A percentile compares a stretch with the other conserved stretches of the same genome.
phyloP scores from a whole-genome alignment of 345 rosid species.

The Cochlearia excelsa region DNA sequence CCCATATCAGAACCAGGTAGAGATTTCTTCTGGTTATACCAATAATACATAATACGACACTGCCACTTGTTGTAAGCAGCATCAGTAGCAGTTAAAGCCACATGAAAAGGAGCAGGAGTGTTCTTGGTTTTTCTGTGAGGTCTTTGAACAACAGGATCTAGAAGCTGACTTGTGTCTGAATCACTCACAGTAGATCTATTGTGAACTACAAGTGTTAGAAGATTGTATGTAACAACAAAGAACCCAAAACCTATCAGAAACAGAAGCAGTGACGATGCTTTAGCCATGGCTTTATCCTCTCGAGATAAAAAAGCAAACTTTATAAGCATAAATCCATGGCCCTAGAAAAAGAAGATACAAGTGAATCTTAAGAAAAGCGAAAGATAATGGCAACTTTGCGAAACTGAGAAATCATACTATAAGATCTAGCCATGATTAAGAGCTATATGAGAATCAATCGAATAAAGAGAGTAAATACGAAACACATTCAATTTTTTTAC shows the following conservation, averaged over 20 bases:
- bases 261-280: slow-evolving; percentile 57
- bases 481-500: no score
- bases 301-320: no score
- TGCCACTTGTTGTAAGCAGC: slow-evolving; percentile 92
- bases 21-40: slow-evolving; percentile 79
- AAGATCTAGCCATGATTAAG: not conserved
- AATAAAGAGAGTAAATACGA: slow-evolving; percentile 1
- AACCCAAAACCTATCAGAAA: slow-evolving; percentile 61
- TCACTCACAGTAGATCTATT: slow-evolving; percentile 43
- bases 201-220: slow-evolving; percentile 51
- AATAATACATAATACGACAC: slow-evolving; percentile 92
- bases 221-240: slow-evolving; percentile 75
- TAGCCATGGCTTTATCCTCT: slow-evolving; percentile 39
- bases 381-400: slow-evolving; percentile 15
- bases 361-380: no score
- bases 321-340: slow-evolving; percentile 8
- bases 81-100: slow-evolving; percentile 90
- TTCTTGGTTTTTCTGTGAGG: slow-evolving; percentile 50
- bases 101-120: slow-evolving; percentile 53
- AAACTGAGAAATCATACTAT: slow-evolving; percentile 4
- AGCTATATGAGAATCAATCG: not conserved
- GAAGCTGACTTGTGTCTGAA: slow-evolving; percentile 35
- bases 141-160: slow-evolving; percentile 74
- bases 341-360: not conserved
- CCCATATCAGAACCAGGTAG: slow-evolving; percentile 92